These are phyloP conservation scores for Apocynum venetum DNA, from an alignment of 257 asterid species.

Conservation along the genomic window DNA sequence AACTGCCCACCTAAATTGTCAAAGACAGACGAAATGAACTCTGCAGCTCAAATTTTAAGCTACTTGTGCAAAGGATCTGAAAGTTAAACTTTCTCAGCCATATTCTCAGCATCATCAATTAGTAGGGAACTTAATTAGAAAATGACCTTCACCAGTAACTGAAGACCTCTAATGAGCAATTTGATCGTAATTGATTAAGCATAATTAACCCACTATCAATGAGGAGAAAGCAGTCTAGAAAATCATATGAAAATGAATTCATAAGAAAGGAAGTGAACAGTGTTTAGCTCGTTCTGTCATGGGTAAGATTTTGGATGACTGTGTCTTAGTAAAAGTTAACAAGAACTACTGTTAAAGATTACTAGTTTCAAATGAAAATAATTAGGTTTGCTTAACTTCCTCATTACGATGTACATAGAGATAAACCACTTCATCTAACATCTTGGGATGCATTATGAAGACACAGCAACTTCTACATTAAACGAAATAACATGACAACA, in stretches of 20 bases:
- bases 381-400: background rate
- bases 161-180: background rate
- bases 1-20: background rate
- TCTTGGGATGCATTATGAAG: background rate
- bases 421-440: conserved; percentile 2
- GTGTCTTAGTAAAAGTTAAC: background rate
- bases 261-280: background rate
- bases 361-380: background rate
- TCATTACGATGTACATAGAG: background rate
- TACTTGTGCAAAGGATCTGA: background rate
- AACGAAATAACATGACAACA: background rate
- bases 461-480: background rate
- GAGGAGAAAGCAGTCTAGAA: background rate
- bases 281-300: background rate
- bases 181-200: background rate
- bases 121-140: background rate
- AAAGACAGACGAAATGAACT: background rate
- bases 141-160: background rate
- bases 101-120: background rate
- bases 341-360: background rate
- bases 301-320: background rate
- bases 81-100: background rate
- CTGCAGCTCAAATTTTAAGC: background rate
- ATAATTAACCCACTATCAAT: background rate
- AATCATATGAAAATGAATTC: background rate